Evolutionary conservation across 108 stramenopile genomes (phyloP), one percentile per base, ranked within the genome.

Genomic region (Pseudonitzschia multiseries): DNA sequence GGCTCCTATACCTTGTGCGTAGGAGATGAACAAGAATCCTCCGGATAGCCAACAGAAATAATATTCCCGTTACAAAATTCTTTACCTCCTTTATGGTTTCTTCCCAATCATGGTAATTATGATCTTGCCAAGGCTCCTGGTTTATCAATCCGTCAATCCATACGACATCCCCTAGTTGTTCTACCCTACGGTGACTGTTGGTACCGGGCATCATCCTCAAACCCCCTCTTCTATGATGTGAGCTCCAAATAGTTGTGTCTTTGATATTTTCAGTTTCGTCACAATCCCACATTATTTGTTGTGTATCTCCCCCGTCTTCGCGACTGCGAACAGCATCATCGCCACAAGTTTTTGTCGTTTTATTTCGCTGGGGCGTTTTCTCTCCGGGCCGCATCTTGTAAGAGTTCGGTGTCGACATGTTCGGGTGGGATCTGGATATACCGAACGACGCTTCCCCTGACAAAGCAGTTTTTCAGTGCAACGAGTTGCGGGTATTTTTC

Each of bases 301-400:
- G 12, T 20, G 12, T 31, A 32, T 50, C 51, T 31, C 32, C 41
- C 27, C 17, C 14, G 31, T 40, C 42, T 6, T 42, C 42, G 42
- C 6, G 6, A 10, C 10, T 42, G 6, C 8, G 10, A 42, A 10
- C 42, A 42, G 8, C 42, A 14, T 18, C 4, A 5, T 48, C 46
- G 46, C 17, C 46, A 48, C 12, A 3, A 18, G 1, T 48, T 2
- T 48, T 48, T 48, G 13, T 48, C 14, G 14, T n/a, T 17, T 62
- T 62, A 24, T 62, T 67, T 67, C 17, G 84, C 78, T 0, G 89
- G 84, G 62, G 90, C 86, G 82, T 93, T 93, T 73, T 98, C 98
- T 77, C 98, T 97, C 60, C 99, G 79, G 4, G 96, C 91, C 1
- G 99, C 98, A 84, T 99, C 98, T 88, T 99, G 97, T 72, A 99